Percentiles rank a stretch among this genome's conserved stretches.
phyloP scores from a whole-genome alignment of 768 basidiomycete species.

The Mycena maculata region DNA sequence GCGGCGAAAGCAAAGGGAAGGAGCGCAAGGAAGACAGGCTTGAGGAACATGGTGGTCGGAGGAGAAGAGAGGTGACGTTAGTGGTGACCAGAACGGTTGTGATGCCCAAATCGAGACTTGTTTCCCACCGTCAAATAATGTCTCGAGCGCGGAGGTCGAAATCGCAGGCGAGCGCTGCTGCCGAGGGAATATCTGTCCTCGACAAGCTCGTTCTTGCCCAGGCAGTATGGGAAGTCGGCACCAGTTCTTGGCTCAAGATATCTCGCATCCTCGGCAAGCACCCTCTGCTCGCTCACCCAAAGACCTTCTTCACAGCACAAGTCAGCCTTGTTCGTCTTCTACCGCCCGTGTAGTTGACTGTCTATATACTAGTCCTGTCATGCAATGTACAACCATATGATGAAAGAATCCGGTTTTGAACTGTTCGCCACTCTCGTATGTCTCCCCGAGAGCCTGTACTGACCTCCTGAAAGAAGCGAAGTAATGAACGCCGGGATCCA shows the following conservation, averaged over 20 bases:
- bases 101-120: slow-evolving; percentile 9
- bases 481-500: slow-evolving; percentile 63
- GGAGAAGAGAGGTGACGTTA: slow-evolving; percentile 4
- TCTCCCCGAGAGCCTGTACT: slow-evolving; percentile 21
- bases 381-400: slow-evolving; percentile 71
- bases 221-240: slow-evolving; percentile 85
- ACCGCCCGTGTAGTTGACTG: slow-evolving; percentile 15
- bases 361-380: slow-evolving; percentile 71
- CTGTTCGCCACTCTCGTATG: slow-evolving; percentile 54
- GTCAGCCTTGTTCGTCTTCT: slow-evolving; percentile 49
- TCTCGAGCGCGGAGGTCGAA: slow-evolving; percentile 36
- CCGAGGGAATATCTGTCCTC: slow-evolving; percentile 46
- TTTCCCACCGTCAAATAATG: too few species aligned
- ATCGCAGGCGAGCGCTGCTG: slow-evolving; percentile 25
- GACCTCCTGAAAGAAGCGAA: slow-evolving; percentile 55
- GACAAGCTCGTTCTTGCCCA: slow-evolving; percentile 89
- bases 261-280: slow-evolving; percentile 76
- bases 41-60: slow-evolving; percentile 55
- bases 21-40: slow-evolving; percentile 50
- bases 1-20: slow-evolving; percentile 64
- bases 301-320: slow-evolving; percentile 75
- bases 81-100: slow-evolving; percentile 22
- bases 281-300: slow-evolving; percentile 72
- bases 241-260: slow-evolving; percentile 74
- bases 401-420: slow-evolving; percentile 76